Evolutionary conservation across 1,284 basidiomycete genomes (phyloP), one percentile per base, ranked within the genome.

Genomic region (Termitomyces sp.): DNA sequence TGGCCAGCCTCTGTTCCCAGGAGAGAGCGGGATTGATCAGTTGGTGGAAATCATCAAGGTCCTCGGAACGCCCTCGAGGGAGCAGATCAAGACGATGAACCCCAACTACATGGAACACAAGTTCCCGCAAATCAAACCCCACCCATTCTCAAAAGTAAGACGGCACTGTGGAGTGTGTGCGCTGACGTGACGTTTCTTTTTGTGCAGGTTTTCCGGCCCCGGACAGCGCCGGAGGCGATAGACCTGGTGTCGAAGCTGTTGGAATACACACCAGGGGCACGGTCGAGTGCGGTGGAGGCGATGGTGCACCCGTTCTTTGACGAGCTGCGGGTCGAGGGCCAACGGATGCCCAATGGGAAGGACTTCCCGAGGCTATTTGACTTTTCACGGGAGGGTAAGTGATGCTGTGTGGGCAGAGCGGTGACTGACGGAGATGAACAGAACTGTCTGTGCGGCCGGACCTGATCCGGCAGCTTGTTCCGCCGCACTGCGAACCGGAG

Each of bases 81-180:
- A 99, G 70, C 97, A 99, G 75, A 99, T 99, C 84, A 98, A 98
- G 88, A 98, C 97, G 64, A 99, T 99, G 96, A 99, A 99, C 75
- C 96, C 97, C 50, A 96, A 96, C 77, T 99, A 99, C 77, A 99
- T 99, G 97, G 97, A 99, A 73, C 96, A 99, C 85, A 98, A 98
- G 74, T 99, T 99, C 81, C 96, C 96, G 7, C 96, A 99, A 75
- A 99, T 99, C 79, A 96, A 97, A 72, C 94, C 95, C 38, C 92
- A 97, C 69, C 92, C 93, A 1, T 95, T 95, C 80, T 89, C 87
- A 67, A 95, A 95, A 83, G 90, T 88, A 61, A 21, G 28, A 8
- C 12, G 2, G 10, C 57, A 65, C 10, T 40, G 21, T n/a, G 48
- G 47, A 43, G 39, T 19, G 40, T 10, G 30, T 30, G 42, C 38